phyloP scores from a whole-genome alignment of 2,329 filamentous ascomycete genomes.

The Volutella citrinella region DNA sequence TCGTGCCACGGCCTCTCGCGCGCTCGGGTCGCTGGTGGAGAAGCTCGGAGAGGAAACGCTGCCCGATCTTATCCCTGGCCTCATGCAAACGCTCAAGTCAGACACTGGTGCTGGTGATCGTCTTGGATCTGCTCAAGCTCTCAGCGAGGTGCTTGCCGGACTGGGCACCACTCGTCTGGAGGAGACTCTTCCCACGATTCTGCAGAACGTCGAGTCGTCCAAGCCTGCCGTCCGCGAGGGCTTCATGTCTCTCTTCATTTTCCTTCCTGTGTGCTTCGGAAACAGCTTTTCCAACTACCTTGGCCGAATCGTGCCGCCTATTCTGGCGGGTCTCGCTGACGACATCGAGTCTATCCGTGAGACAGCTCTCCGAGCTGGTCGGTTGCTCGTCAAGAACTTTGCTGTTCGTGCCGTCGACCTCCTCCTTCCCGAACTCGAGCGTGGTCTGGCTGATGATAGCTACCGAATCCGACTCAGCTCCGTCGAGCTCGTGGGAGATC shows the following conservation, averaged over 20 bases:
- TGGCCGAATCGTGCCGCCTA: constrained; percentile 91
- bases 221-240: constrained; percentile 91
- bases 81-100: constrained; percentile 97
- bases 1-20: constrained; percentile 91
- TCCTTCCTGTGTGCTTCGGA: constrained; percentile 96
- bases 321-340: constrained; percentile 89
- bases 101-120: constrained; percentile 95
- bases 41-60: constrained; percentile 96
- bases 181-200: constrained; percentile 91
- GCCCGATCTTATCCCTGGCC: constrained; percentile 92
- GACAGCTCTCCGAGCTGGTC: constrained; percentile 89
- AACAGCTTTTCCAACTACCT: constrained; percentile 98
- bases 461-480: constrained; percentile 98
- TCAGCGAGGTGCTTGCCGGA: constrained; percentile 93
- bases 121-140: constrained; percentile 91
- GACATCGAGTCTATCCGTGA: constrained; percentile 96
- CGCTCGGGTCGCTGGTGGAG: constrained; percentile 92
- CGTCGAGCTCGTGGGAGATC: constrained; percentile 92
- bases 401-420: constrained; percentile 92
- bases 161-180: constrained; percentile 89
- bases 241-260: constrained; percentile 99
- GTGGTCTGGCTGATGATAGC: constrained; percentile 94
- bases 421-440: constrained; percentile 88
- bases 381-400: constrained; percentile 97
- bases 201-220: constrained; percentile 91